Base-by-base conservation (phyloP, 352 stramenopile species). In the Pythium periplocum region DNA sequence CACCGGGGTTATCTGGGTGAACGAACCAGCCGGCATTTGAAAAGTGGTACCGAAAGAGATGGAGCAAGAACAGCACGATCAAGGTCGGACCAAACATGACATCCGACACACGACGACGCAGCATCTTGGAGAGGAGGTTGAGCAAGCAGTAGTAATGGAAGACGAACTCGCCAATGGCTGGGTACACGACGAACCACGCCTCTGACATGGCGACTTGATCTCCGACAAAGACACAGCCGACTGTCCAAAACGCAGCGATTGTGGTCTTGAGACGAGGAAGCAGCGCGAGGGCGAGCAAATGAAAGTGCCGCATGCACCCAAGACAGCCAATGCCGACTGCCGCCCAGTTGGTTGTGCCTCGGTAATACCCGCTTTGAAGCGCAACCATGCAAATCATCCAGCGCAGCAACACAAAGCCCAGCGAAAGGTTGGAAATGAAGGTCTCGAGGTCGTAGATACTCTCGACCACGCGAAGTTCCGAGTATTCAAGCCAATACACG, bases 151-250 rank as follows among this genome's bases (percentile, higher is more conserved):
- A 85, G 31, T 69, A 68, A 4, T 81, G 50, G 0, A 82, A 53
- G 4, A 64, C 51, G 17, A 79, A 53, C 49, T 79, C 74, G 9
- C 48, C 58, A 31, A 82, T 59, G 3, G 59, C 53, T 1, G 66
- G 69, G 40, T 80, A 85, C 12, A 82, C 62, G 11, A 71, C 56
- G 34, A 73, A 78, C 71, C 71, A 80, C 5, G 66, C 62, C 42
- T 78, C 66, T 1, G 66, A 69, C 10, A 76, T 49, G 11, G 58
- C 63, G 7, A 40, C 48, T 34, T 82, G 69, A 6, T 77, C 62
- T 1, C 71, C 71, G 9, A 72, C 62, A 38, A 78, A 80, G 49
- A 52, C 46, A 31, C 57, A 71, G 0, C 66, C 74, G 8, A 65
- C 54, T 4, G 67, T 71, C 61, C 59, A 83, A 53, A 86, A 79